Conservation (phyloP, 2,329 filamentous ascomycete genomes). For the Geosmithia morbida region DNA sequence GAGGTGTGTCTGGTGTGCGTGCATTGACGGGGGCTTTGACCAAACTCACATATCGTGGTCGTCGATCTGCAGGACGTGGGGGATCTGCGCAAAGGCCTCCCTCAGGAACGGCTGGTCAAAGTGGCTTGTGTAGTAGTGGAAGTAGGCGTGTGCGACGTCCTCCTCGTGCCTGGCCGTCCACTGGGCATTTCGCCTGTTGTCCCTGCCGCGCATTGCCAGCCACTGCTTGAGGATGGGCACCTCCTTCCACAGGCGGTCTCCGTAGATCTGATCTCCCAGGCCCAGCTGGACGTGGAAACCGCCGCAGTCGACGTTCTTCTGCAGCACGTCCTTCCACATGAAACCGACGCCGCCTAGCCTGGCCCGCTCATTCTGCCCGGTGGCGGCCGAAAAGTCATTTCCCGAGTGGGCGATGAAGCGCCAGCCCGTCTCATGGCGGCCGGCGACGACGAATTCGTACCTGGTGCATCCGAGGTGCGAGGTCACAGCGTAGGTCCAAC, state of each 20-base stretch:
- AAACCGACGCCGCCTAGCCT: conserved; percentile 80
- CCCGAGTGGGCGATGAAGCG: conserved; percentile 91
- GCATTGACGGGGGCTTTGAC: background rate
- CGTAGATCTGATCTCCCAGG: conserved; percentile 88
- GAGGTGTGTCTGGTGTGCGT: background rate
- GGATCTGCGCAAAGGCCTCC: conserved; percentile 95
- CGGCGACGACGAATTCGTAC: conserved; percentile 92
- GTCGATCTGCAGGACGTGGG: conserved; percentile 82
- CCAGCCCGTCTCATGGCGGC: conserved; percentile 82
- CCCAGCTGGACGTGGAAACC: conserved; percentile 93
- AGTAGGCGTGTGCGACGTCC: conserved; percentile 90
- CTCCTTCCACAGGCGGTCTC: conserved; percentile 91
- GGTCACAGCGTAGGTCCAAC: conserved; percentile 97
- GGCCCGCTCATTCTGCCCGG: conserved; percentile 71
- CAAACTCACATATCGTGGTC: conserved; percentile 89
- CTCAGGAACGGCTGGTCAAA: conserved; percentile 92
- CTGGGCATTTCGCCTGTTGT: conserved; percentile 74
- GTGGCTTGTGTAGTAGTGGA: conserved; percentile 97
- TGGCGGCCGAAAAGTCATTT: conserved; percentile 85
- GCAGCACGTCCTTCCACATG: conserved; percentile 98
- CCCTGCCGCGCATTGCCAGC: conserved; percentile 84
- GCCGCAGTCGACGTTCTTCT: conserved; percentile 92
- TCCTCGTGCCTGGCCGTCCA: conserved; percentile 96
- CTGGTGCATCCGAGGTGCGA: conserved; percentile 95
- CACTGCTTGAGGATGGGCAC: conserved; percentile 88